These are phyloP conservation scores for Gloeophyllum trabeum DNA, from an alignment of 768 basidiomycete species.

Conservation along the genomic window DNA sequence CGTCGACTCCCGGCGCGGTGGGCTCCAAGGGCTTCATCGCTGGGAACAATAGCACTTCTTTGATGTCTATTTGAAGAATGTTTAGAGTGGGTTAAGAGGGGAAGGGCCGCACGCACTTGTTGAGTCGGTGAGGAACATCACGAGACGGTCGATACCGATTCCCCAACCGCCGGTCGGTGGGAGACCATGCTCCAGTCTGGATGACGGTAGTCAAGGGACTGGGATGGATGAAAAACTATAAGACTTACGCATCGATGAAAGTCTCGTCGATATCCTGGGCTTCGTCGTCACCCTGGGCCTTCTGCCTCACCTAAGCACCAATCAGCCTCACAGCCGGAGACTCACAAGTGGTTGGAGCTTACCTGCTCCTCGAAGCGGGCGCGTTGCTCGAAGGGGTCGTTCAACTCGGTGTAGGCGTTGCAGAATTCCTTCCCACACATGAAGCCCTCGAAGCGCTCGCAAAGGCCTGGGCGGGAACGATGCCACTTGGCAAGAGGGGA, in stretches of 20 bases:
- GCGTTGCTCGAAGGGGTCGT: conserved; percentile 96
- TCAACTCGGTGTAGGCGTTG: conserved; percentile 99
- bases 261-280: conserved; percentile 96
- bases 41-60: conserved; percentile 93
- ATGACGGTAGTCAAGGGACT: conserved; percentile 5
- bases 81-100: conserved; percentile 2
- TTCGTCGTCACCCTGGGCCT: conserved; percentile 96
- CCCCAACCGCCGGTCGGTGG: conserved; percentile 98
- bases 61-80: conserved; percentile 56
- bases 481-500: conserved; percentile 98
- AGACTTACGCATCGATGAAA: conserved; percentile 82
- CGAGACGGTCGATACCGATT: conserved; percentile 87
- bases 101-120: conserved; percentile 44
- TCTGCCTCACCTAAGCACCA: conserved; percentile 65
- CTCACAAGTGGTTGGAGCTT: too few species aligned
- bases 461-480: conserved; percentile 91
- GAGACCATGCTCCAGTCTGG: conserved; percentile 88
- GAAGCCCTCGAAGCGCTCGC: conserved; percentile 98
- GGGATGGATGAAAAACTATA: not conserved
- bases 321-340: not conserved
- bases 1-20: too few species aligned
- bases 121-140: conserved; percentile 99
- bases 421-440: conserved; percentile 97
- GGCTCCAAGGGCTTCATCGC: conserved; percentile 83
- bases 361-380: conserved; percentile 94